Evolutionary conservation across 192 early-diverging fungal species (phyloP).

Genomic region (Backusella macrospora): DNA sequence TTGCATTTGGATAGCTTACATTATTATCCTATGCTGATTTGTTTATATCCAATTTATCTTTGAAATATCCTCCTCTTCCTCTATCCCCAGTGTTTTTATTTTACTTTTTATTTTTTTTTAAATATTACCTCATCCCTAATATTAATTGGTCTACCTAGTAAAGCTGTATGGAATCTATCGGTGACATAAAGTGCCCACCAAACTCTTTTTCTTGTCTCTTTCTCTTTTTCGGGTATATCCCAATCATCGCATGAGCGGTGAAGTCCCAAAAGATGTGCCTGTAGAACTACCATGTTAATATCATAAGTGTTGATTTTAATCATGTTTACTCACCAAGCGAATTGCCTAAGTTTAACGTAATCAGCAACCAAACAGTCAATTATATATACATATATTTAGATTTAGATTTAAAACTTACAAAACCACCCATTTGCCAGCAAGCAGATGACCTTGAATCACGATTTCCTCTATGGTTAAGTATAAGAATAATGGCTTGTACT

Average conservation of each 20-base stretch:
- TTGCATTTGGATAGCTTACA: conserved; percentile 21
- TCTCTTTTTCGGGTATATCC: conserved; percentile 11
- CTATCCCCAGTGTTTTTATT: no score
- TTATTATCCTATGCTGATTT: conserved; percentile 17
- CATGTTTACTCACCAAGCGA: neutral
- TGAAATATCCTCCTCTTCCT: neutral
- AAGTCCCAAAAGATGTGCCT: conserved; percentile 14
- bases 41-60: neutral
- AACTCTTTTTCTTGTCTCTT: conserved; percentile 11
- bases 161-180: conserved; percentile 8
- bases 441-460: conserved; percentile 31
- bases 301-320: neutral
- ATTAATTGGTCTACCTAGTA: conserved; percentile 15
- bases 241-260: conserved; percentile 12
- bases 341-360: neutral
- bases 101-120: no score
- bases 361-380: neutral
- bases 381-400: neutral
- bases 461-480: conserved; percentile 30
- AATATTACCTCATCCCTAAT: conserved; percentile 8
- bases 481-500: conserved; percentile 35
- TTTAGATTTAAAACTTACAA: neutral
- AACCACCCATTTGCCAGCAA: conserved; percentile 33
- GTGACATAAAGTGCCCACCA: conserved; percentile 20
- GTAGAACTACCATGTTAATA: neutral